phyloP scores from a whole-genome alignment of 192 early-diverging fungal species.

The Irineochytrium annulatum region DNA sequence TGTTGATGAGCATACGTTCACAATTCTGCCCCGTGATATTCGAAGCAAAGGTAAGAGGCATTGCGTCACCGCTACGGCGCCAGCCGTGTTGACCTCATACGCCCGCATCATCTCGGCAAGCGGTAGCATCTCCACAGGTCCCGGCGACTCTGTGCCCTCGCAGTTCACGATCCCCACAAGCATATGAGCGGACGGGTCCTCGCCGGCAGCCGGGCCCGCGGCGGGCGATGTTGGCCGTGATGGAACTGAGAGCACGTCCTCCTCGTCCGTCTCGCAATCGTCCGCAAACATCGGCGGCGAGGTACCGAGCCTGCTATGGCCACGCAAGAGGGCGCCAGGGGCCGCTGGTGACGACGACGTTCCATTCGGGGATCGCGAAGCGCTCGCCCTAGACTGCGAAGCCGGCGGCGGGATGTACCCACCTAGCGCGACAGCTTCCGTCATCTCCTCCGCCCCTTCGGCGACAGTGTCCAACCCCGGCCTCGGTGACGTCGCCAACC shows the following conservation, averaged over 20 bases:
- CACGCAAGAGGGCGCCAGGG: too few species aligned
- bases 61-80: conserved; percentile 33
- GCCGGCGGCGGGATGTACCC: too few species aligned
- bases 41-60: conserved; percentile 38
- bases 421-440: too few species aligned
- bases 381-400: neutral
- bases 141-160: conserved; percentile 25
- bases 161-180: conserved; percentile 44
- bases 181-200: neutral
- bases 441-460: too few species aligned
- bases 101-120: conserved; percentile 23
- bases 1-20: conserved; percentile 39
- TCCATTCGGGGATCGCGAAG: neutral
- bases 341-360: too few species aligned
- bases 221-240: neutral
- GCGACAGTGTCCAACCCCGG: neutral
- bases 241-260: neutral
- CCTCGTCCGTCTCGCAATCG: neutral
- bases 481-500: neutral
- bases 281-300: neutral
- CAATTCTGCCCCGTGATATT: conserved; percentile 30
- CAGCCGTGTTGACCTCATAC: conserved; percentile 44
- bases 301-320: neutral
- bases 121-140: conserved; percentile 29
- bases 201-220: neutral